These are phyloP conservation scores for Tolypocladium capitatum DNA, from an alignment of 2,329 filamentous ascomycete genomes.

Conservation along the genomic window DNA sequence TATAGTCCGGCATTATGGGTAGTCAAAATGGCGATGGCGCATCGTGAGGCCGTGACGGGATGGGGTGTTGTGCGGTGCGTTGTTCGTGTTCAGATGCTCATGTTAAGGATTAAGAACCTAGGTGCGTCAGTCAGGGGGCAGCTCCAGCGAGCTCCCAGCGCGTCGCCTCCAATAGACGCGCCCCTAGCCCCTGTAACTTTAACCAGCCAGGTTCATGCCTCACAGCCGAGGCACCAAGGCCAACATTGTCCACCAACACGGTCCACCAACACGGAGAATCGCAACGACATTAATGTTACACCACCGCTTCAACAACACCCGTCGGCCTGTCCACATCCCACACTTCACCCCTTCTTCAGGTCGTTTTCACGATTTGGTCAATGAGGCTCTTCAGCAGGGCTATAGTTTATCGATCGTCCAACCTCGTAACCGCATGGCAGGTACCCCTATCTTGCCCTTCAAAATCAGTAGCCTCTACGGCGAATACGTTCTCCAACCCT, in stretches of 20 bases:
- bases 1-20: constrained; percentile 41
- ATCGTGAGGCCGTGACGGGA: constrained; percentile 14
- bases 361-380: not conserved
- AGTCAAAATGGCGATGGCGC: constrained; percentile 12
- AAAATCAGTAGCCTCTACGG: too few relatives aligned
- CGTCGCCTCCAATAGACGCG: not conserved
- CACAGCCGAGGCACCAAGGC: too few relatives aligned
- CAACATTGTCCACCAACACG: too few relatives aligned
- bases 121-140: not conserved
- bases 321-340: too few relatives aligned
- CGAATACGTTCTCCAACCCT: constrained; percentile 7
- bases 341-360: not conserved
- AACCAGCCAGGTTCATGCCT: not conserved
- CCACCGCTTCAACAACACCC: too few relatives aligned
- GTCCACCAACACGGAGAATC: not conserved
- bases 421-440: too few relatives aligned
- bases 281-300: too few relatives aligned
- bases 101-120: not conserved
- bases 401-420: not conserved
- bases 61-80: not conserved
- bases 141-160: not conserved
- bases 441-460: too few relatives aligned
- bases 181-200: not conserved
- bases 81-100: not conserved
- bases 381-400: not conserved